A percentile compares a stretch with the other conserved stretches of the same genome.
These are phyloP conservation scores for Colletotrichum karsti DNA, from an alignment of 2,329 filamentous ascomycete genomes.

Conservation along the genomic window DNA sequence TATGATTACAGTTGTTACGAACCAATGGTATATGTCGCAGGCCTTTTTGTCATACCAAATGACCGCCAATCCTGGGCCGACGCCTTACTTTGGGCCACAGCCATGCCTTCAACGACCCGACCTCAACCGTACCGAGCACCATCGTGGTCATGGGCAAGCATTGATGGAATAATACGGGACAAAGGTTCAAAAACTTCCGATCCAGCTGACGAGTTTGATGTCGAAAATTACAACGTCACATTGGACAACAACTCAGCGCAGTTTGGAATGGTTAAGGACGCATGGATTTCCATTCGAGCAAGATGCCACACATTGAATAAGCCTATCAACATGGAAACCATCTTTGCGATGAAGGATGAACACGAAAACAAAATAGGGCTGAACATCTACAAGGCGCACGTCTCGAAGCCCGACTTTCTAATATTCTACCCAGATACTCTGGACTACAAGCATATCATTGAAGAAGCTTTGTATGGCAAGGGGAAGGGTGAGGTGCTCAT, in stretches of 20 bases:
- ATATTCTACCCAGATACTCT: neutral
- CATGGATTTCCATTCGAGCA: neutral
- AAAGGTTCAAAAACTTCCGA: neutral
- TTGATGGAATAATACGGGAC: neutral
- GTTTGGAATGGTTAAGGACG: neutral
- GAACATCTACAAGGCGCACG: neutral
- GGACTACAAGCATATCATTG: neutral
- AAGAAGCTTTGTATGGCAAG: neutral
- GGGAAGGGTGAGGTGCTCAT: neutral
- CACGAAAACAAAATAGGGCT: neutral
- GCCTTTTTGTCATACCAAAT: neutral
- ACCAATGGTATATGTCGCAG: neutral
- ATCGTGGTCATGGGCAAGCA: neutral
- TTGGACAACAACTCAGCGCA: neutral
- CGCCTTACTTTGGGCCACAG: accelerated
- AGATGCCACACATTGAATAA: neutral
- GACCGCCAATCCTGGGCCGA: neutral
- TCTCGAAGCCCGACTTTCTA: neutral
- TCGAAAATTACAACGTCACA: accelerated
- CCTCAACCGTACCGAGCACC: neutral
- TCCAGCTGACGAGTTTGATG: neutral
- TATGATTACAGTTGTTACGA: neutral
- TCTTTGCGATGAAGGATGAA: neutral
- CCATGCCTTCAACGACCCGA: neutral
- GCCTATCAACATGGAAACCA: neutral